Conservation (phyloP, 78 protist genomes). For the Diacronema lutheri region DNA sequence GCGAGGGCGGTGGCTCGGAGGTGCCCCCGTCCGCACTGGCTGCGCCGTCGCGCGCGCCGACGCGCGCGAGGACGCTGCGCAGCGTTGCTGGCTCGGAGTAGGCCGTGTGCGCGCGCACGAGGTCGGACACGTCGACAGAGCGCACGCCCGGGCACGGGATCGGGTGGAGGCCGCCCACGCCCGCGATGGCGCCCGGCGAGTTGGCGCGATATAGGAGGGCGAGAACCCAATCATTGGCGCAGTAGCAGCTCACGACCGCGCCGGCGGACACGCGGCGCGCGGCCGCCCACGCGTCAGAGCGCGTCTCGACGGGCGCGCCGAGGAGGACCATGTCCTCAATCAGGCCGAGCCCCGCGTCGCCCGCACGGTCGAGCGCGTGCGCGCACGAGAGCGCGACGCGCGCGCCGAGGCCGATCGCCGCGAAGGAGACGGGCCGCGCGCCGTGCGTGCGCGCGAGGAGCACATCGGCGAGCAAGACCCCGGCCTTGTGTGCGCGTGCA, state of each 20-base stretch:
- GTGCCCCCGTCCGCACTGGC: no score
- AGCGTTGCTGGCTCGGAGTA: no score
- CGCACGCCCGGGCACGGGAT: neutral
- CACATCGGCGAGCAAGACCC: slow-evolving; percentile 22
- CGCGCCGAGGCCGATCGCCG: slow-evolving; percentile 65
- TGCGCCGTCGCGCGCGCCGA: no score
- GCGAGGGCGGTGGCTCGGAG: no score
- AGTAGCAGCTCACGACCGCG: neutral
- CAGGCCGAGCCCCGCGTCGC: neutral
- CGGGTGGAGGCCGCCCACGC: neutral
- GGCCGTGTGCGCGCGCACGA: no score
- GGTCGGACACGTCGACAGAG: neutral
- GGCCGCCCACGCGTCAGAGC: neutral
- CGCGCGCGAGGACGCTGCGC: no score
- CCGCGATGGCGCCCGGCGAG: neutral
- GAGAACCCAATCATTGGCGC: neutral
- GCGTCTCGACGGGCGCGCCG: neutral
- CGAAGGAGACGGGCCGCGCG: slow-evolving; percentile 60
- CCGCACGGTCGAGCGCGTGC: no score
- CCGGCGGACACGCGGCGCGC: neutral
- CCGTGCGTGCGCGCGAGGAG: slow-evolving; percentile 37
- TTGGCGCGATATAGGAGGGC: neutral
- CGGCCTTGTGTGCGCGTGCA: slow-evolving; percentile 16
- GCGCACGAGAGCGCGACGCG: slow-evolving; percentile 30
- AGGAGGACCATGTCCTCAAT: neutral